phyloP scores from a whole-genome alignment of 352 stramenopile species.

The Phytophthora crassamura region DNA sequence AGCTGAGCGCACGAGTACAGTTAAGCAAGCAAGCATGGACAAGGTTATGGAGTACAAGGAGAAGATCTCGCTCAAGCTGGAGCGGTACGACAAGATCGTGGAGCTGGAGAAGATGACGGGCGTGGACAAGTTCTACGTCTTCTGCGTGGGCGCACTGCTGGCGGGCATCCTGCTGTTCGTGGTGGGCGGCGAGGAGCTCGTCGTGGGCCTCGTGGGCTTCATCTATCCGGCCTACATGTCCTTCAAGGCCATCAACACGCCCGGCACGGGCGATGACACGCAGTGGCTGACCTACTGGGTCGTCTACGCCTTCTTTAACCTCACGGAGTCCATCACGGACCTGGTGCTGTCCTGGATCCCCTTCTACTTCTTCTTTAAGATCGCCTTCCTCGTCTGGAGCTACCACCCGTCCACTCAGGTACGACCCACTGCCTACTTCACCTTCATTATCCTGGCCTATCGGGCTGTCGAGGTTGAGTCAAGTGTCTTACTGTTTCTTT shows the following conservation, averaged over 20 bases:
- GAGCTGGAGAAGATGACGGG: constrained; percentile 88
- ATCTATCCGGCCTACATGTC: constrained; percentile 91
- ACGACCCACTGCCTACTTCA: background rate
- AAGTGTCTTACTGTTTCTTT: constrained; percentile 14
- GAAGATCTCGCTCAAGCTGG: constrained; percentile 80
- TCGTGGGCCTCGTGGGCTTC: constrained; percentile 87
- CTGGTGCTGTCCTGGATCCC: constrained; percentile 84
- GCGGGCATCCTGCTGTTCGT: constrained; percentile 78
- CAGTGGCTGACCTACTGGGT: constrained; percentile 94
- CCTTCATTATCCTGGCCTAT: constrained; percentile 12
- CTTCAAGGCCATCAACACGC: constrained; percentile 89
- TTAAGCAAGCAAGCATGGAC: constrained; percentile 57
- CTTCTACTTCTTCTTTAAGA: constrained; percentile 91
- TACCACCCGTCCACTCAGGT: constrained; percentile 84
- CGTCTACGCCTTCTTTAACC: constrained; percentile 97
- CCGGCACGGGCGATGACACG: constrained; percentile 76
- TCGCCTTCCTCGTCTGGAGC: constrained; percentile 86
- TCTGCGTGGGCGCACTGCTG: constrained; percentile 53
- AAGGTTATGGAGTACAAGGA: constrained; percentile 86
- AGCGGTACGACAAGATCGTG: constrained; percentile 85
- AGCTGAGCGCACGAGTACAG: too few relatives aligned
- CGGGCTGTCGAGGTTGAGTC: background rate
- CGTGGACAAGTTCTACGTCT: constrained; percentile 91
- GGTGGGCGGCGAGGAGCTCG: constrained; percentile 74
- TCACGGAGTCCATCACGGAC: constrained; percentile 92